phyloP scores from a whole-genome alignment of 2,329 filamentous ascomycete genomes.

The Nothopassalora personata region DNA sequence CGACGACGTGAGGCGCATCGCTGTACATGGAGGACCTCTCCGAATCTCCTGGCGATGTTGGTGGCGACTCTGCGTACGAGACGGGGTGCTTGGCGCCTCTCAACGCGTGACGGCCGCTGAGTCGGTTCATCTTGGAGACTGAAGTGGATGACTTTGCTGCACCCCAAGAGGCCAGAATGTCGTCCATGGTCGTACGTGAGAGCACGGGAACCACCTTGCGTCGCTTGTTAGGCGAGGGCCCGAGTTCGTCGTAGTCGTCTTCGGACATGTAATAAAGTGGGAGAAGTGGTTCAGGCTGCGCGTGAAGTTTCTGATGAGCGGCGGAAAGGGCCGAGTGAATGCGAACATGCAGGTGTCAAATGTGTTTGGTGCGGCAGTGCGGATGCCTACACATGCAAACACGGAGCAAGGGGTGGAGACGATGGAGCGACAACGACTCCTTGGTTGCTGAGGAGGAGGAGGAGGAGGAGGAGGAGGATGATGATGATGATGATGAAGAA shows the following conservation, averaged over 20 bases:
- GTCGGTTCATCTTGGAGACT: conserved; percentile 22
- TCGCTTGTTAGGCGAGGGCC: conserved; percentile 19
- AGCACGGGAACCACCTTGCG: conserved; percentile 14
- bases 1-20: background rate
- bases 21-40: conserved; percentile 11
- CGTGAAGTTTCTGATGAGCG: background rate
- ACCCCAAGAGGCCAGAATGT: conserved; percentile 27
- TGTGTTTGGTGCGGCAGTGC: background rate
- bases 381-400: no score
- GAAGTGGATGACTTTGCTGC: conserved; percentile 24
- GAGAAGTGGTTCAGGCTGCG: background rate
- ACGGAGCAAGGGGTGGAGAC: no score
- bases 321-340: background rate
- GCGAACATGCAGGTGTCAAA: background rate
- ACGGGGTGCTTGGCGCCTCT: conserved; percentile 9
- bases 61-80: conserved; percentile 22
- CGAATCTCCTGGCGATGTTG: conserved; percentile 6
- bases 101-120: conserved; percentile 10
- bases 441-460: no score
- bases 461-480: background rate
- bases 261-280: background rate
- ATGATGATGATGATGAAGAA: no score
- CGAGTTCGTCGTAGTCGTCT: conserved; percentile 4
- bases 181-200: conserved; percentile 14
- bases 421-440: no score